Conservation (phyloP, 1,284 basidiomycete species). For the Lignosus rhinocerotis region DNA sequence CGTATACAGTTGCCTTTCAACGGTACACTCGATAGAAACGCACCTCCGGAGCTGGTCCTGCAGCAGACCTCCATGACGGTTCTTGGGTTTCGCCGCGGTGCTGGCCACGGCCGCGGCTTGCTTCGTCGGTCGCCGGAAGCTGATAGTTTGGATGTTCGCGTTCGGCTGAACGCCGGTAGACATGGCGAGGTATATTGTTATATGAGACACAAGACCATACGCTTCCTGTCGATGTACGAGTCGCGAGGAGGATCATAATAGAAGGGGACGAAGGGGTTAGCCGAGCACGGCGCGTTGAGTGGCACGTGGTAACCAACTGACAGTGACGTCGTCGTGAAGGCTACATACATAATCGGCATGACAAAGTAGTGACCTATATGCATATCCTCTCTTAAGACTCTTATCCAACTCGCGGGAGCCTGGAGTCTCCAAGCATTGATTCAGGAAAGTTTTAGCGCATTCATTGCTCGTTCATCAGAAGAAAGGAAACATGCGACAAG, state of each 20-base stretch:
- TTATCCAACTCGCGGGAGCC: neutral
- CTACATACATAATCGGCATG: neutral
- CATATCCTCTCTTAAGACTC: too few relatives aligned
- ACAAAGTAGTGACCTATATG: too few relatives aligned
- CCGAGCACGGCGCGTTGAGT: neutral
- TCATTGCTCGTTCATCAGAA: too few relatives aligned
- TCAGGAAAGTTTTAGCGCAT: too few relatives aligned
- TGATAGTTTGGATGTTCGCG: constrained; percentile 49
- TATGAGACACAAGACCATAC: neutral
- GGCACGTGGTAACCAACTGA: neutral
- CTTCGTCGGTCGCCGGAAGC: constrained; percentile 51
- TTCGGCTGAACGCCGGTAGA: constrained; percentile 22
- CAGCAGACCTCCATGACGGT: constrained; percentile 63
- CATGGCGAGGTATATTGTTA: constrained; percentile 15
- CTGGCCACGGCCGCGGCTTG: constrained; percentile 23
- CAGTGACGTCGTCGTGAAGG: neutral
- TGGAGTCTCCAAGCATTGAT: neutral
- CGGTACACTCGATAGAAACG: constrained; percentile 3
- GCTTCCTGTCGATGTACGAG: neutral
- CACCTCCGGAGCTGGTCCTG: constrained; percentile 78
- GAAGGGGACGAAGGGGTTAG: too few relatives aligned
- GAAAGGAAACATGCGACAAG: too few relatives aligned
- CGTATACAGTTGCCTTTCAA: neutral
- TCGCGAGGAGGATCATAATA: too few relatives aligned
- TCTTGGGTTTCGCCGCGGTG: constrained; percentile 35